Evolutionary conservation across 1,284 basidiomycete genomes (phyloP).

Genomic region (Coniferiporia weirii): DNA sequence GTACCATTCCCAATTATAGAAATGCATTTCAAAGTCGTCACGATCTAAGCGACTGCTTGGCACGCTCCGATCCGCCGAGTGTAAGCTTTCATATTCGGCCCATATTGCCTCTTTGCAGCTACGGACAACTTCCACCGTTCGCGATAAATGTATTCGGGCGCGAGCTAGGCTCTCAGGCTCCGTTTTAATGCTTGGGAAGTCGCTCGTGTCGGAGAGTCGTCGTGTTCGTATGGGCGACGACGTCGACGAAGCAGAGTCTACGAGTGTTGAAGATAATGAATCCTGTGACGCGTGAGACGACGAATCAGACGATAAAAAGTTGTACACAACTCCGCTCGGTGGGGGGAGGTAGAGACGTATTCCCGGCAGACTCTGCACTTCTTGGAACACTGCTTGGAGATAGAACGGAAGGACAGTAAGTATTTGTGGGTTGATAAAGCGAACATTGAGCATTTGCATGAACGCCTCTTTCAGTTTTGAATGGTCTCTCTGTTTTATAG

Average conservation of each 20-base stretch:
- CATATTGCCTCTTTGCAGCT: conserved; percentile 68
- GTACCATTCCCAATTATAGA: conserved; percentile 66
- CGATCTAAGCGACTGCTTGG: conserved; percentile 27
- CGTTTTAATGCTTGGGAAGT: conserved; percentile 24
- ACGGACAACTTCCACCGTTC: conserved; percentile 46
- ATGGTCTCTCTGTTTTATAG: conserved; percentile 52
- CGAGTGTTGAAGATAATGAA: conserved; percentile 14
- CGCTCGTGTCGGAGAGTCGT: conserved; percentile 11
- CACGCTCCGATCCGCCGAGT: conserved; percentile 33
- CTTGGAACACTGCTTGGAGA: conserved; percentile 52
- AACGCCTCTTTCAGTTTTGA: conserved; percentile 55
- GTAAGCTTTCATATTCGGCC: conserved; percentile 51
- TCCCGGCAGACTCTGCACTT: conserved; percentile 46
- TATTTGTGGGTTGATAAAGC: conserved; percentile 52
- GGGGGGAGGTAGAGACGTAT: conserved; percentile 54
- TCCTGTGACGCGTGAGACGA: not conserved
- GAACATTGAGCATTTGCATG: conserved; percentile 58
- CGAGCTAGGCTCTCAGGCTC: conserved; percentile 32
- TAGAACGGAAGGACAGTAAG: conserved; percentile 65
- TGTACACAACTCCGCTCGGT: conserved; percentile 30
- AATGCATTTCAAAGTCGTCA: conserved; percentile 60
- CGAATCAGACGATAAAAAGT: not conserved
- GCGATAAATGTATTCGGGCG: conserved; percentile 58
- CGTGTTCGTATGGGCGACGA: conserved; percentile 15
- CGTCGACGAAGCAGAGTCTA: conserved; percentile 9